Conservation (phyloP, 352 stramenopile species). For the Pythium brachiatum region DNA sequence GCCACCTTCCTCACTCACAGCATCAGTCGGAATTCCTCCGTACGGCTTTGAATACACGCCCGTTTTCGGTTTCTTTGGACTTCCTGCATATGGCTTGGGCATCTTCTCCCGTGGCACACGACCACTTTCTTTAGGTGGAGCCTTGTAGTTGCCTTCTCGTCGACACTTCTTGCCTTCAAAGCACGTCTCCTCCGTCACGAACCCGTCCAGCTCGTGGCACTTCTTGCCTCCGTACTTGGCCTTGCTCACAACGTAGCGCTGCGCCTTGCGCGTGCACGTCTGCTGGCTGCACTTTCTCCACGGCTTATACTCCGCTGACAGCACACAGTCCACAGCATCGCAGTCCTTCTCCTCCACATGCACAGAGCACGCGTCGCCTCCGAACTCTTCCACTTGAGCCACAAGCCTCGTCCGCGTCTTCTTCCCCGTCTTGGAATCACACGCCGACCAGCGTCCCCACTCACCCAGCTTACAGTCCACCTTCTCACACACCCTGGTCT, state of each 20-base stretch:
- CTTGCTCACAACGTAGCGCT: conserved; percentile 3
- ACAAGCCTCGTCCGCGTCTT: conserved; percentile 17
- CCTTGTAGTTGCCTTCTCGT: not conserved
- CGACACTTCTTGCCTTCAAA: not conserved
- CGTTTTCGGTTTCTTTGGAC: too few relatives aligned
- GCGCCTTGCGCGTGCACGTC: conserved; percentile 3
- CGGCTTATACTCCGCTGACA: not conserved
- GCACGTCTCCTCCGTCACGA: not conserved
- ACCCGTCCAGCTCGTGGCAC: conserved; percentile 3
- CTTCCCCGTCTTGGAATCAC: not conserved
- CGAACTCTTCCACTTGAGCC: conserved; percentile 20
- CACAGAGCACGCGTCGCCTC: conserved; percentile 5
- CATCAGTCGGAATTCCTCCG: too few relatives aligned
- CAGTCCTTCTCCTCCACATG: not conserved
- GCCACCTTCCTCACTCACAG: too few relatives aligned
- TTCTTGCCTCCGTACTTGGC: conserved; percentile 10
- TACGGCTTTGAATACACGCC: too few relatives aligned
- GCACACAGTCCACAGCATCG: conserved; percentile 5
- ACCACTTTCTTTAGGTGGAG: too few relatives aligned
- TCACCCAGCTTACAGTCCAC: conserved; percentile 19
- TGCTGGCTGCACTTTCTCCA: conserved; percentile 3
- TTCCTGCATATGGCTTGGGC: too few relatives aligned
- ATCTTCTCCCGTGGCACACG: too few relatives aligned
- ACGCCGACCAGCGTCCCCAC: conserved; percentile 15
- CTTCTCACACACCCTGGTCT: conserved; percentile 9